Percentiles rank a stretch among this genome's conserved stretches.
phyloP scores from a whole-genome alignment of 2,329 filamentous ascomycete genomes.

The Coniochaeta ligniaria region DNA sequence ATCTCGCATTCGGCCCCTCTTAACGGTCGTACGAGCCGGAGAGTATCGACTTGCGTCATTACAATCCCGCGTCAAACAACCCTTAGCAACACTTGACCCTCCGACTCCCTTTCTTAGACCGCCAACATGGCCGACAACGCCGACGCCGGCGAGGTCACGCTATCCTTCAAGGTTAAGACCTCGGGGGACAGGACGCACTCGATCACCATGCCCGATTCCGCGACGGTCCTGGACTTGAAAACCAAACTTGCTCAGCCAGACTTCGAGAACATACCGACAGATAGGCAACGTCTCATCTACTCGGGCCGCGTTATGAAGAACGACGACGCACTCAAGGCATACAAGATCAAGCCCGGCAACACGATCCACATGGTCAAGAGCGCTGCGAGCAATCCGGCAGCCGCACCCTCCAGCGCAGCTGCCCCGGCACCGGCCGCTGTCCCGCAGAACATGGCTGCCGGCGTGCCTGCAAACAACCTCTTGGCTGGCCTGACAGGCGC shows the following conservation, averaged over 20 bases:
- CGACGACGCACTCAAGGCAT: conserved; percentile 71
- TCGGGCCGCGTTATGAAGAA: conserved; percentile 96
- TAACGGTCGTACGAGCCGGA: neutral
- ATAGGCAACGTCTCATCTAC: conserved; percentile 93
- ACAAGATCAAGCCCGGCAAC: conserved; percentile 95
- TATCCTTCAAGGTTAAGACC: conserved; percentile 98
- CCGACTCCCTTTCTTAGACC: neutral
- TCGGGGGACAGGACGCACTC: conserved; percentile 81
- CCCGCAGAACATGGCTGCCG: conserved; percentile 72
- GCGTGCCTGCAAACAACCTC: conserved; percentile 73
- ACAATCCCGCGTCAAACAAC: neutral
- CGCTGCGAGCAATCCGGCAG: conserved; percentile 69
- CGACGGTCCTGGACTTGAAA: conserved; percentile 81
- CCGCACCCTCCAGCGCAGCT: conserved; percentile 33
- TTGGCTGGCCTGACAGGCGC: conserved; percentile 87
- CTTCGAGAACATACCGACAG: conserved; percentile 78
- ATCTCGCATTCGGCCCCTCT: neutral
- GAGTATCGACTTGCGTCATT: neutral
- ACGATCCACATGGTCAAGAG: conserved; percentile 96
- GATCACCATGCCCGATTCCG: conserved; percentile 70
- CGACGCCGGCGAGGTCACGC: conserved; percentile 57
- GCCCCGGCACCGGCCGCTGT: conserved; percentile 50
- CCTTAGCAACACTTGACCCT: neutral
- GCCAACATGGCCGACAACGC: conserved; percentile 58
- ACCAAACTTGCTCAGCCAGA: conserved; percentile 74